Evolutionary conservation across 2,329 filamentous ascomycete genomes (phyloP).

Genomic region (Pseudocercospora ulei): DNA sequence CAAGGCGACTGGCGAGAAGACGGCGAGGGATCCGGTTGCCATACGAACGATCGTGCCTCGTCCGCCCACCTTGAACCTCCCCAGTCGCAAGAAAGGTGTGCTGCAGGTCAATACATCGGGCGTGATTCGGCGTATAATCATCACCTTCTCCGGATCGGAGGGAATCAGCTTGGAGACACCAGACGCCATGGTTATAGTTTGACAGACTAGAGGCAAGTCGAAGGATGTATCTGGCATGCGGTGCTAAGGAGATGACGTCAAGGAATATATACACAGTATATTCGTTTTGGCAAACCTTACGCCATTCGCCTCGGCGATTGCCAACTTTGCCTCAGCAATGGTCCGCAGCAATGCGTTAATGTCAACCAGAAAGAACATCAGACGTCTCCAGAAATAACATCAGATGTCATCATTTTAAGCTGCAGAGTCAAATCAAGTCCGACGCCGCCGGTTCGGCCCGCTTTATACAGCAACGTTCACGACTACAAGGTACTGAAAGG

Average conservation of each 20-base stretch:
- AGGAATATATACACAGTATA: too few relatives aligned
- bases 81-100: constrained; percentile 74
- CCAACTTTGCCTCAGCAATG: too few relatives aligned
- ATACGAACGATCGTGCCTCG: constrained; percentile 79
- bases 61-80: constrained; percentile 70
- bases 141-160: constrained; percentile 65
- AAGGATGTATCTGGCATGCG: too few relatives aligned
- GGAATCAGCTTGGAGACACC: constrained; percentile 36
- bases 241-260: too few relatives aligned
- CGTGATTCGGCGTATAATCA: constrained; percentile 80
- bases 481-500: too few relatives aligned
- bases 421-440: constrained; percentile 1
- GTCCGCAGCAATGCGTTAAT: too few relatives aligned
- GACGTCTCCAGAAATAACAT: background rate
- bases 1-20: constrained; percentile 85
- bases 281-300: too few relatives aligned
- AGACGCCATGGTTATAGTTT: constrained; percentile 28
- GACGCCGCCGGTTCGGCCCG: constrained; percentile 1
- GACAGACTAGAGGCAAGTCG: too few relatives aligned
- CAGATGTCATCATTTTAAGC: background rate
- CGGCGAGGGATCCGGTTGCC: constrained; percentile 63
- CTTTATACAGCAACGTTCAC: too few relatives aligned
- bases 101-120: constrained; percentile 69
- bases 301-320: too few relatives aligned
- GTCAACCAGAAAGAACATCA: too few relatives aligned